These are phyloP conservation scores for Penicillium corylophilum DNA, from an alignment of 2,329 filamentous ascomycete species.

Conservation along the genomic window DNA sequence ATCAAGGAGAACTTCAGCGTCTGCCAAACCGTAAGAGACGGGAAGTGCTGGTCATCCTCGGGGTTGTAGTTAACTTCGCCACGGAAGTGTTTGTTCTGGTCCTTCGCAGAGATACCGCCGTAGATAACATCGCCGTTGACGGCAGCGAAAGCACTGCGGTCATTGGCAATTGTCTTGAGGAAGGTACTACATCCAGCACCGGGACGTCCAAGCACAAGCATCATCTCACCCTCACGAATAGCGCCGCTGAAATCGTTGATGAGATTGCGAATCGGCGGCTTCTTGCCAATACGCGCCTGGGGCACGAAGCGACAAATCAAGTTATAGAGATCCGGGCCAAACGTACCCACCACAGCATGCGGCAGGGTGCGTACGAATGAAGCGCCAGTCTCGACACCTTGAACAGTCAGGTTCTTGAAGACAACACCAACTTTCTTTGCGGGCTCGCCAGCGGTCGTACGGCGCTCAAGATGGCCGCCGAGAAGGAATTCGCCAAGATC, in stretches of 20 bases:
- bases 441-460: constrained; percentile 61
- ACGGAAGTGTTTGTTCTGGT: constrained; percentile 67
- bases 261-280: constrained; percentile 54
- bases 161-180: constrained; percentile 72
- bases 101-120: constrained; percentile 66
- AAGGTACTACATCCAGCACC: constrained; percentile 76
- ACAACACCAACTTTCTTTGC: constrained; percentile 76
- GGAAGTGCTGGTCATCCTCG: constrained; percentile 75
- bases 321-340: constrained; percentile 74
- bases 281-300: constrained; percentile 48
- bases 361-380: constrained; percentile 72
- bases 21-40: constrained; percentile 72
- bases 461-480: constrained; percentile 73
- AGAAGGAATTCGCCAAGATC: constrained; percentile 69
- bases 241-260: constrained; percentile 68
- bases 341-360: constrained; percentile 72
- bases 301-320: constrained; percentile 59
- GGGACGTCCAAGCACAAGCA: constrained; percentile 70
- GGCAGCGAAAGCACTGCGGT: constrained; percentile 62
- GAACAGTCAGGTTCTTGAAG: constrained; percentile 73
- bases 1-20: constrained; percentile 72
- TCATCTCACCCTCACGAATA: constrained; percentile 61
- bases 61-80: constrained; percentile 78
- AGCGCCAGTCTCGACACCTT: constrained; percentile 65
- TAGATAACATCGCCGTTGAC: constrained; percentile 71